Conservation (phyloP, 306 rosid genomes). For the Canavalia gladiata region DNA sequence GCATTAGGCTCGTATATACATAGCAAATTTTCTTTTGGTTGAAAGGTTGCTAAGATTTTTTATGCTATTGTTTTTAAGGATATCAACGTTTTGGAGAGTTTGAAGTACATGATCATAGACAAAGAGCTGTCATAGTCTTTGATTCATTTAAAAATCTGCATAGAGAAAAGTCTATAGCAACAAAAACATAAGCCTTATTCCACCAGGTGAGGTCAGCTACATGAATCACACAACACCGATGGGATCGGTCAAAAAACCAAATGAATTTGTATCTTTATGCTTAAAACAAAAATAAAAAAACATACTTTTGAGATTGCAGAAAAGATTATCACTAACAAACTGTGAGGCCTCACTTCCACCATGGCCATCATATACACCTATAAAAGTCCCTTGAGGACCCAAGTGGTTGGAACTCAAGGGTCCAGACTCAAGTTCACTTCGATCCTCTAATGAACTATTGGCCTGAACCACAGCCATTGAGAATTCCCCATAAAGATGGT, state of each 20-base stretch:
- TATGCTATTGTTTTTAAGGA: background rate
- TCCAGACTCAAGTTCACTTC: slow-evolving; percentile 88
- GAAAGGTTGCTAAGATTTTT: slow-evolving; percentile 4
- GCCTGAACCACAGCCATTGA: slow-evolving; percentile 98
- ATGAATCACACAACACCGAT: no score
- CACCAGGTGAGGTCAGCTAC: no score
- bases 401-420: slow-evolving; percentile 62
- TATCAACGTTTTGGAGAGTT: background rate
- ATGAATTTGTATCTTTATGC: background rate
- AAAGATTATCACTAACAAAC: slow-evolving; percentile 77
- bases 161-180: background rate
- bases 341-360: slow-evolving; percentile 90
- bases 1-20: background rate
- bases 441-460: slow-evolving; percentile 80
- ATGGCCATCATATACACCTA: slow-evolving; percentile 98
- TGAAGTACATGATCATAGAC: slow-evolving; percentile 5
- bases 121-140: background rate
- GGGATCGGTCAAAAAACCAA: background rate
- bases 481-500: slow-evolving; percentile 79
- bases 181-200: no score
- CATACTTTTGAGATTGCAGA: slow-evolving; percentile 82
- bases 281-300: slow-evolving; percentile 36
- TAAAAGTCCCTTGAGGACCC: slow-evolving; percentile 79
- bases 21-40: background rate
- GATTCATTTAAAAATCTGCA: slow-evolving; percentile 30